phyloP scores from a whole-genome alignment of 2,329 filamentous ascomycete genomes.

The Calonectria pseudoturangicola region DNA sequence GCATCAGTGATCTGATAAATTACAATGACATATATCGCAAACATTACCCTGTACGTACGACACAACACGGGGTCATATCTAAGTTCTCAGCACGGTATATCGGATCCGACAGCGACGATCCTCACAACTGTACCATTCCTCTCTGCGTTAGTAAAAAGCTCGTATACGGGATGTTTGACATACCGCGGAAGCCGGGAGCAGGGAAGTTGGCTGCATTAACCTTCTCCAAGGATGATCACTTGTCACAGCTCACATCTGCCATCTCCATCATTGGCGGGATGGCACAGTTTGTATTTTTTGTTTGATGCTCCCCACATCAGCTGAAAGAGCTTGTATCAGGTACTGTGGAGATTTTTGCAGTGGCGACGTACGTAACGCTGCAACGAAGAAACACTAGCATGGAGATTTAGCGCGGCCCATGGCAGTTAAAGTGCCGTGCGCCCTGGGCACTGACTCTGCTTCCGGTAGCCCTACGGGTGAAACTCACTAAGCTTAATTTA shows the following conservation, averaged over 20 bases:
- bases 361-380: not conserved
- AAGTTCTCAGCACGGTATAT: too few species aligned
- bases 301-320: slow-evolving; percentile 15
- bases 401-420: not conserved
- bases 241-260: not conserved
- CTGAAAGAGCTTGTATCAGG: slow-evolving; percentile 11
- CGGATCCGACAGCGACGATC: too few species aligned
- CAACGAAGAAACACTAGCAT: not conserved
- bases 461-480: not conserved
- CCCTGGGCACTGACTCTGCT: slow-evolving; percentile 9
- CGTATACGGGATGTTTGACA: too few species aligned
- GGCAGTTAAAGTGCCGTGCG: slow-evolving; percentile 13
- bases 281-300: slow-evolving; percentile 1
- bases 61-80: too few species aligned
- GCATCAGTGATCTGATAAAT: too few species aligned
- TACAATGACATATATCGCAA: too few species aligned
- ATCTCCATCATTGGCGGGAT: not conserved
- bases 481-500: slow-evolving; percentile 10
- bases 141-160: too few species aligned
- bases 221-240: not conserved
- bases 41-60: too few species aligned
- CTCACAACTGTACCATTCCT: too few species aligned
- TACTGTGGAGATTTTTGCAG: not conserved
- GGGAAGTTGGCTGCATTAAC: not conserved
- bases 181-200: too few species aligned